These are phyloP conservation scores for Amylocystis lapponica DNA, from an alignment of 768 basidiomycete genomes.

Conservation along the genomic window DNA sequence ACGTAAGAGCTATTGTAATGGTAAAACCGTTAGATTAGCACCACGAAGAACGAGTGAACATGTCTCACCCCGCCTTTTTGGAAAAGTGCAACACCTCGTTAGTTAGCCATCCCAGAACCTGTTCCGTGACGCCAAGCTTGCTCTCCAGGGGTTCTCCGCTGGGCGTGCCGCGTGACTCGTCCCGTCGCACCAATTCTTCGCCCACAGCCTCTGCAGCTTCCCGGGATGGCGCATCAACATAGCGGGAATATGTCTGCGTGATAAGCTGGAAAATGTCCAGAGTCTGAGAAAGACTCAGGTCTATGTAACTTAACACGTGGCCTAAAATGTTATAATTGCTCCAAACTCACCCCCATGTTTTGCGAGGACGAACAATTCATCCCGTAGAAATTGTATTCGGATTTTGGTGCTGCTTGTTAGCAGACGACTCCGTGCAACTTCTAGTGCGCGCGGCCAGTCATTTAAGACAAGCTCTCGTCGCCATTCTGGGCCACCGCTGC, in stretches of 20 bases:
- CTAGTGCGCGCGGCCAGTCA: constrained; percentile 51
- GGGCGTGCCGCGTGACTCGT: constrained; percentile 44
- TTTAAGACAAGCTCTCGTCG: constrained; percentile 44
- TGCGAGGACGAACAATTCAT: constrained; percentile 53
- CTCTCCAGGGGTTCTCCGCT: constrained; percentile 35
- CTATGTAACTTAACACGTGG: constrained; percentile 30
- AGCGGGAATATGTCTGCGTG: constrained; percentile 72
- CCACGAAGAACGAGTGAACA: constrained; percentile 6
- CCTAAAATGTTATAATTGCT: not conserved
- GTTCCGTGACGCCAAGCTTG: constrained; percentile 58
- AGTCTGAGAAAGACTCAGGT: constrained; percentile 51
- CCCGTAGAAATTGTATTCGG: constrained; percentile 54
- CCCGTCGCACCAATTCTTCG: constrained; percentile 56
- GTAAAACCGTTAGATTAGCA: no score
- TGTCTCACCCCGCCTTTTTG: constrained; percentile 57
- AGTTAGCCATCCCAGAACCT: constrained; percentile 72
- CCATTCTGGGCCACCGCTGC: constrained; percentile 34
- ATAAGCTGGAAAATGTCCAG: constrained; percentile 70
- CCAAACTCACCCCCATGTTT: constrained; percentile 46
- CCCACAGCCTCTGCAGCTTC: constrained; percentile 66
- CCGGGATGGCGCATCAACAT: constrained; percentile 65
- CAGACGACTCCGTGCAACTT: constrained; percentile 46
- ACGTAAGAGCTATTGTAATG: constrained; percentile 35
- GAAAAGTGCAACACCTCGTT: constrained; percentile 57
- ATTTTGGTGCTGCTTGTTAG: constrained; percentile 48